Base-by-base conservation (phyloP, 1,284 basidiomycete species). In the Megacollybia platyphylla region DNA sequence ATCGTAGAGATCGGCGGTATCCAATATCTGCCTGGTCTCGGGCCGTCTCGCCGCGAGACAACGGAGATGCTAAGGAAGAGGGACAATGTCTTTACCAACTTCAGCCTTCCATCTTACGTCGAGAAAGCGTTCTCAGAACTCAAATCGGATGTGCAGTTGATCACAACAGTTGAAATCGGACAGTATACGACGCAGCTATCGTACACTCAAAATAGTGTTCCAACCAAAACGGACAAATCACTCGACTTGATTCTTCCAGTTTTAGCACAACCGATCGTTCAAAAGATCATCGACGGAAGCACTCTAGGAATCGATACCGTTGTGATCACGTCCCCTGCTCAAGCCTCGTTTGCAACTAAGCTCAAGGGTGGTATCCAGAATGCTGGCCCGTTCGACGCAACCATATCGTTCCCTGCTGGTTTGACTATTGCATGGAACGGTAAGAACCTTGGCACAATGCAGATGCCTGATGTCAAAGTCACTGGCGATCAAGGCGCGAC, bases 231-330 rank as follows among this genome's bases (percentile, higher is more conserved):
- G 1, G 85, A 83, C 53, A 56, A 69, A 9, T 76, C 66, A 42
- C 61, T 86, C 44, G 65, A 83, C 53, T 56, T 79, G 40, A 71
- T 88, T 39, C 64, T 88, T 6, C 85, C 84, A 6, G 58, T 83
- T 37, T 68, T 88, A 41, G 84, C 86, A 1, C 67, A 73, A 45
- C 85, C 86, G 2, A 86, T 88, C 46, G 85, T 87, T n/a, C 81
- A 88, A 57, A 77, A 74, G 50, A 73, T 88, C 47, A 79, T 88
- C 34, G 66, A 70, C 20, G 72, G 67, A 18, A 67, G 80, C 7
- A 58, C 65, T 13, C 60, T 88, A 41, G 68, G 71, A 5, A 61
- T 84, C 44, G 64, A 71, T 36, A 73, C 61, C 0, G 71, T 84
- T 7, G 51, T 79, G 36, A 83, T 84, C 56, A 67, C 63, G 18